phyloP scores from a whole-genome alignment of 2,329 filamentous ascomycete genomes.

The Neopestalotiopsis sp. region DNA sequence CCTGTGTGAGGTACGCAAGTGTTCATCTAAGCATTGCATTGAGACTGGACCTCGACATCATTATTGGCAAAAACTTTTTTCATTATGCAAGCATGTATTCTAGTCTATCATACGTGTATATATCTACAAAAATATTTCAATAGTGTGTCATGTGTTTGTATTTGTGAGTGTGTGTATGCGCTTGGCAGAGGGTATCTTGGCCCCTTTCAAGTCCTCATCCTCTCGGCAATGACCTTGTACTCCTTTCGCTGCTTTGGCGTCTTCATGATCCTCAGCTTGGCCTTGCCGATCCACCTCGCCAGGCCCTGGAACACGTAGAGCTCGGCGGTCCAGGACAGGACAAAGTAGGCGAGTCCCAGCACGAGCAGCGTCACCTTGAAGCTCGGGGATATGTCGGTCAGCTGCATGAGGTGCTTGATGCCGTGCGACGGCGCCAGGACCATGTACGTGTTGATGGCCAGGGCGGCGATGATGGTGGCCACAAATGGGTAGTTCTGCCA shows the following conservation, averaged over 20 bases:
- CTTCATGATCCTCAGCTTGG: slow-evolving; percentile 62
- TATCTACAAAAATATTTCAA: background rate
- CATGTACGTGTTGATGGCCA: slow-evolving; percentile 79
- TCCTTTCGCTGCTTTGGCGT: slow-evolving; percentile 79
- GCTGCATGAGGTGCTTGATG: slow-evolving; percentile 78
- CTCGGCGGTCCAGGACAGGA: slow-evolving; percentile 74
- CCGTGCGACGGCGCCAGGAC: slow-evolving; percentile 74
- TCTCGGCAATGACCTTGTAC: slow-evolving; percentile 82
- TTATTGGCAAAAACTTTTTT: background rate
- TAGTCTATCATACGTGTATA: background rate
- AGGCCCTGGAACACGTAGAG: slow-evolving; percentile 70
- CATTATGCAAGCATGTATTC: background rate
- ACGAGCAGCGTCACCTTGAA: slow-evolving; percentile 77
- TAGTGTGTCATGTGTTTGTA: no score
- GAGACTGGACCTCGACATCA: background rate
- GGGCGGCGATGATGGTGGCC: slow-evolving; percentile 71
- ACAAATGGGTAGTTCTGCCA: slow-evolving; percentile 85
- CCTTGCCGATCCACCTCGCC: slow-evolving; percentile 68
- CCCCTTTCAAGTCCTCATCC: slow-evolving; percentile 52
- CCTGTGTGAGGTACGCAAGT: no score
- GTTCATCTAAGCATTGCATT: background rate
- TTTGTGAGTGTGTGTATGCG: background rate
- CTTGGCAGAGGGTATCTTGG: background rate
- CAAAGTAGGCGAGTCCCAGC: slow-evolving; percentile 73
- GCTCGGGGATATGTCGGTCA: slow-evolving; percentile 74